These are phyloP conservation scores for Citrus mangshanensis DNA, from an alignment of 345 rosid genomes.

Conservation along the genomic window DNA sequence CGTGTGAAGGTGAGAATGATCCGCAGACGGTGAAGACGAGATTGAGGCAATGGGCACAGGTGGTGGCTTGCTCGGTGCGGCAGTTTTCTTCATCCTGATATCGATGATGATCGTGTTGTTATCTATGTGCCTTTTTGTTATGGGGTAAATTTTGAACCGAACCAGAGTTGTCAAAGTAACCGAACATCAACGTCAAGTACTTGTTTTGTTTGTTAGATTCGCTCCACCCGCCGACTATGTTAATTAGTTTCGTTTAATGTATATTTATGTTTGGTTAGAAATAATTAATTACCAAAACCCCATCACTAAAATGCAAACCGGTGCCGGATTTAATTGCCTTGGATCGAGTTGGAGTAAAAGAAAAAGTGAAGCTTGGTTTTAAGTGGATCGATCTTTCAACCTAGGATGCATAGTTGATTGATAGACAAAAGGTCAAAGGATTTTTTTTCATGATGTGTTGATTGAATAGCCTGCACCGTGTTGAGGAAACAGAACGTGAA, in stretches of 20 bases:
- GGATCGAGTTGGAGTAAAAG: too few species aligned
- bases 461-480: not conserved
- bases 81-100: conserved; percentile 42
- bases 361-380: not conserved
- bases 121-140: not conserved
- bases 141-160: conserved; percentile 8
- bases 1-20: conserved; percentile 54
- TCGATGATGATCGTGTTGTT: not conserved
- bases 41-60: conserved; percentile 91
- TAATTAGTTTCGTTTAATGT: not conserved
- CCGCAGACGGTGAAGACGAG: conserved; percentile 82
- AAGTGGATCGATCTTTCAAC: not conserved
- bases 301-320: not conserved
- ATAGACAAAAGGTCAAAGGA: not conserved
- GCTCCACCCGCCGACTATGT: not conserved
- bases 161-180: conserved; percentile 21
- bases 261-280: not conserved
- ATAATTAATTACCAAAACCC: not conserved
- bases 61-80: conserved; percentile 89
- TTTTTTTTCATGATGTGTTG: not conserved
- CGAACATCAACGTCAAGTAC: conserved; percentile 9
- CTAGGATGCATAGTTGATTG: not conserved
- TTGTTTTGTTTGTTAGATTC: conserved; percentile 17
- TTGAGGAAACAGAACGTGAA: not conserved
- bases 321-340: not conserved